Evolutionary conservation across 441 rosid genomes (phyloP).

Genomic region (Erodium trifolium): DNA sequence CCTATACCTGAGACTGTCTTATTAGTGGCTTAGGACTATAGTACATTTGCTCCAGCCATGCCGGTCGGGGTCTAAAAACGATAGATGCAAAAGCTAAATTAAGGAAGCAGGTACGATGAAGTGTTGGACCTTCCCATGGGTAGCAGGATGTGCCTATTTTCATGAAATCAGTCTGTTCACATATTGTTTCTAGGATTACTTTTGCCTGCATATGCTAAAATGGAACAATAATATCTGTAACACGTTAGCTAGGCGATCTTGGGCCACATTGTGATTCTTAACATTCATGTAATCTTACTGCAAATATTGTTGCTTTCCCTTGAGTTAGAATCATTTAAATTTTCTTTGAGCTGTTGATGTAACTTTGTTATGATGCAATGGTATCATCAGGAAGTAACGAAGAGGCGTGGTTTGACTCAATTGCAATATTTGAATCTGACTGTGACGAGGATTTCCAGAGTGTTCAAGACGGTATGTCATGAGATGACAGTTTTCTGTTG

Average conservation of each 20-base stretch:
- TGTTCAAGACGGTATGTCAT: conserved; percentile 54
- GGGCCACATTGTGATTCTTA: conserved; percentile 2
- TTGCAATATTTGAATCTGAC: conserved; percentile 30
- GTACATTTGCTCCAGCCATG: neutral
- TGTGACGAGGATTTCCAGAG: conserved; percentile 74
- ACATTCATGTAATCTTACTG: neutral
- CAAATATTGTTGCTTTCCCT: neutral
- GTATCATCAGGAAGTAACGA: conserved; percentile 46
- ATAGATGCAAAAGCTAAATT: neutral
- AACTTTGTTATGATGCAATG: conserved; percentile 14
- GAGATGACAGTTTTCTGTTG: too few species aligned
- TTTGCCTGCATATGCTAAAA: neutral
- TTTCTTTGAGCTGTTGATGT: conserved; percentile 2
- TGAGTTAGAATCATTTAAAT: neutral
- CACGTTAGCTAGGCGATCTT: neutral
- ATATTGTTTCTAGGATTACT: neutral
- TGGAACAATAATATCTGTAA: neutral
- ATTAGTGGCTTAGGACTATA: neutral
- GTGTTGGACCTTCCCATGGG: too few species aligned
- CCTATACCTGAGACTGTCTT: conserved; percentile 13
- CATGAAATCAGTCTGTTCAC: neutral
- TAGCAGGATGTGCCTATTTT: too few species aligned
- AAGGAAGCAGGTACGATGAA: too few species aligned
- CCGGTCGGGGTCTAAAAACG: neutral
- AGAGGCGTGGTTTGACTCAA: conserved; percentile 37